Percentiles rank a stretch among this genome's conserved stretches.
Conservation (phyloP, 2,329 filamentous ascomycete genomes). For the Trichoderma hamatum region DNA sequence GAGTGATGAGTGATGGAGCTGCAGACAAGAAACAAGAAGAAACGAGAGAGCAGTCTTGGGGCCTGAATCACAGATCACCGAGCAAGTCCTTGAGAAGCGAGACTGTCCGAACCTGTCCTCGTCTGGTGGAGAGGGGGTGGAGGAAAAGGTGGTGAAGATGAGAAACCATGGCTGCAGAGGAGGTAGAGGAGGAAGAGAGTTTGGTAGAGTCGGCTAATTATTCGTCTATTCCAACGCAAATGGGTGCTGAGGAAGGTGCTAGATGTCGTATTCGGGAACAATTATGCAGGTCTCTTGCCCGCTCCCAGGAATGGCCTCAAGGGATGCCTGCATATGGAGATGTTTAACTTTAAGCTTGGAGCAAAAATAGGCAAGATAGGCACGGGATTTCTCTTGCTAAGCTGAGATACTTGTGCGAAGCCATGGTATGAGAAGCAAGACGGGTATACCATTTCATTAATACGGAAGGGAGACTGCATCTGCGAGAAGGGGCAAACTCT, state of each 20-base stretch:
- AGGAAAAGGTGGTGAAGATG: background rate
- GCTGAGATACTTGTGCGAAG: background rate
- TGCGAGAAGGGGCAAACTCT: background rate
- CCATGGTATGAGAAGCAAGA: background rate
- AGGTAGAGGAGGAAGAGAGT: background rate
- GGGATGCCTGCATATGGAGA: background rate
- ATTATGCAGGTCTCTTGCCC: background rate
- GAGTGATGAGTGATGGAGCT: background rate
- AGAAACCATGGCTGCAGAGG: background rate
- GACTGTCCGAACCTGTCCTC: background rate
- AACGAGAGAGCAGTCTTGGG: background rate
- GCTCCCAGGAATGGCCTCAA: background rate
- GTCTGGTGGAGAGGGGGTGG: background rate
- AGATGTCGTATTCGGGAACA: background rate
- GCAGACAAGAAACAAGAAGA: slow-evolving; percentile 1
- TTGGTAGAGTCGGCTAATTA: background rate
- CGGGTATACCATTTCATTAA: background rate
- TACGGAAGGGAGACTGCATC: background rate
- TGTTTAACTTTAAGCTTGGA: background rate
- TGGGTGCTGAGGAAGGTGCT: background rate
- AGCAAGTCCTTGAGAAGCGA: background rate
- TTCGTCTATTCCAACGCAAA: background rate
- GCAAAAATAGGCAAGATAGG: background rate
- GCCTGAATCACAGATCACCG: background rate
- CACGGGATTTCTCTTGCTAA: background rate